These are phyloP conservation scores for Bipolaris cookei DNA, from an alignment of 2,329 filamentous ascomycete genomes.

Conservation along the genomic window DNA sequence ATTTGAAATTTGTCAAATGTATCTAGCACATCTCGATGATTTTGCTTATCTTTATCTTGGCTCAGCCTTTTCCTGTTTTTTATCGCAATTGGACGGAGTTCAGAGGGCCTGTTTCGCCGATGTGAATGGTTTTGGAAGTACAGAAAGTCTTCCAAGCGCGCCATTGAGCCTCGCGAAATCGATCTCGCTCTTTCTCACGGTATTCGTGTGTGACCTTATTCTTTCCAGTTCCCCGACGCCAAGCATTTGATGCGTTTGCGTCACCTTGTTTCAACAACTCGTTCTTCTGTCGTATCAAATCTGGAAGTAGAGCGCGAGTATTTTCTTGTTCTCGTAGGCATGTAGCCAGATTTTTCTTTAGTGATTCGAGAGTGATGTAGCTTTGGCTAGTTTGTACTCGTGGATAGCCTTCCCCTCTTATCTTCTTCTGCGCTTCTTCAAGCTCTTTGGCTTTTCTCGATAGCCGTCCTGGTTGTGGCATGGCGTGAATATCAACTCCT, in stretches of 20 bases:
- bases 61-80: too few relatives aligned
- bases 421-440: background rate
- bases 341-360: background rate
- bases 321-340: background rate
- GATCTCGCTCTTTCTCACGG: background rate
- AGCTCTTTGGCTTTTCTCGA: background rate
- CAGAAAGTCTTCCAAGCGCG: background rate
- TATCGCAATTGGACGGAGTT: too few relatives aligned
- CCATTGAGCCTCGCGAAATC: background rate
- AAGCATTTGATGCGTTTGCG: background rate
- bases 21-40: background rate
- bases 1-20: background rate
- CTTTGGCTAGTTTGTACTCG: too few relatives aligned
- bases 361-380: background rate
- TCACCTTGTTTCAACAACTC: background rate
- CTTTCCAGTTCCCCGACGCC: background rate
- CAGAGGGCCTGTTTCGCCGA: background rate
- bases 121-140: background rate
- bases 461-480: background rate
- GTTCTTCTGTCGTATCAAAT: background rate
- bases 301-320: background rate
- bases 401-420: background rate
- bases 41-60: background rate
- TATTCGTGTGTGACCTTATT: background rate
- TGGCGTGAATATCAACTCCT: background rate